A percentile compares a stretch with the other conserved stretches of the same genome.
Conservation (phyloP, 768 basidiomycete genomes). For the Russula dissimulans region DNA sequence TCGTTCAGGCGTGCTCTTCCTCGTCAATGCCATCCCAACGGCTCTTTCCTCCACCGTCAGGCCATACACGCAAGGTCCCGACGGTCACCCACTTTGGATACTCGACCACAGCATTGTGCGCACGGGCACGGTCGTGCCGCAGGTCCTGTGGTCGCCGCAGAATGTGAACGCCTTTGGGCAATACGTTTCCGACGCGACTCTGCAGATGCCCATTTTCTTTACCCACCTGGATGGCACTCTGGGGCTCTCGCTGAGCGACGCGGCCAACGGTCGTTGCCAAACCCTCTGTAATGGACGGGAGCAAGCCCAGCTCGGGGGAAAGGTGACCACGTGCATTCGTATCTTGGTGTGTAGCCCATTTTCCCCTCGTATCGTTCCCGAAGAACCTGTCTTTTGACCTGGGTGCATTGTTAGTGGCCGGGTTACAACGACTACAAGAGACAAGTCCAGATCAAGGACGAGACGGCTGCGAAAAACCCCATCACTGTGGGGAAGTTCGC, state of each 20-base stretch:
- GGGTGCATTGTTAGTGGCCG: slow-evolving; percentile 1
- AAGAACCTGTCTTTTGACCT: background rate
- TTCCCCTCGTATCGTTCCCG: background rate
- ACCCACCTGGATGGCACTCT: background rate
- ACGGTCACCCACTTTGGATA: background rate
- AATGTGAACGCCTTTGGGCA: background rate
- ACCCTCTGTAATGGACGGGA: background rate
- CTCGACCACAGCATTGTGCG: background rate
- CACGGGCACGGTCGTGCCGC: slow-evolving; percentile 10
- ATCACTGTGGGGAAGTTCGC: slow-evolving; percentile 9
- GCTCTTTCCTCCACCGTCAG: too few relatives aligned
- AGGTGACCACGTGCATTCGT: background rate
- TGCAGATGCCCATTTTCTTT: slow-evolving; percentile 16
- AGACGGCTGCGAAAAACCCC: background rate
- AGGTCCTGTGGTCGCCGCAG: slow-evolving; percentile 5
- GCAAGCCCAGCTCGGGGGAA: slow-evolving; percentile 4
- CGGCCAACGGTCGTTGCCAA: background rate
- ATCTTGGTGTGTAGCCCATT: slow-evolving; percentile 3
- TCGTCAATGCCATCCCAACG: background rate
- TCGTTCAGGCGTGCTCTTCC: background rate
- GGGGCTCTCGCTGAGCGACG: slow-evolving; percentile 1
- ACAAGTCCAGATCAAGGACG: slow-evolving; percentile 13
- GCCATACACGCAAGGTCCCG: background rate
- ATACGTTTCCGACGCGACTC: slow-evolving; percentile 1
- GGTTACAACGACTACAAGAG: slow-evolving; percentile 5